Conservation (phyloP, 208 protist genomes). For the Trypanosoma platydactyli region DNA sequence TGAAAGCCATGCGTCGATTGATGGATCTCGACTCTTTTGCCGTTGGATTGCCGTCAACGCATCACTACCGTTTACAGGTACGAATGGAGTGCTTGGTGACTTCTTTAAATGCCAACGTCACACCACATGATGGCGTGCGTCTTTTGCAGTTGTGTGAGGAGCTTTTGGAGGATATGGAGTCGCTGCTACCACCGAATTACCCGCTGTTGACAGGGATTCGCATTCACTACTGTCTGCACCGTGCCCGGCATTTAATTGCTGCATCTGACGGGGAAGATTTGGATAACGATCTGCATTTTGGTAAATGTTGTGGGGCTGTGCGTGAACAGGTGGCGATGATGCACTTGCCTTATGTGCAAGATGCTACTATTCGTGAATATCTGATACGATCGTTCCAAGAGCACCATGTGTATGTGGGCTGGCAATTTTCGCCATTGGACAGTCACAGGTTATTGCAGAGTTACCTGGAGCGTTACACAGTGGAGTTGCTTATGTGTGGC, state of each 20-base stretch:
- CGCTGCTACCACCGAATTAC: slow-evolving; percentile 50
- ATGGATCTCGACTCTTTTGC: slow-evolving; percentile 45
- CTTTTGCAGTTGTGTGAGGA: slow-evolving; percentile 47
- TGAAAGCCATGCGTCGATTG: slow-evolving; percentile 39
- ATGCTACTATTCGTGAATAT: slow-evolving; percentile 55
- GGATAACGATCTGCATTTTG: slow-evolving; percentile 15
- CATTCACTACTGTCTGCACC: slow-evolving; percentile 64
- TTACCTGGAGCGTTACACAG: slow-evolving; percentile 51
- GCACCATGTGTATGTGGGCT: slow-evolving; percentile 41
- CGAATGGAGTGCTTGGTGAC: slow-evolving; percentile 53
- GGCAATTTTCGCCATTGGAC: slow-evolving; percentile 15
- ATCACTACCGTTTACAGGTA: slow-evolving; percentile 48
- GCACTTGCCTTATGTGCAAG: slow-evolving; percentile 55
- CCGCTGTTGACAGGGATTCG: slow-evolving; percentile 67
- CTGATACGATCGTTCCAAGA: slow-evolving; percentile 76
- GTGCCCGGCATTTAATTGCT: slow-evolving; percentile 44
- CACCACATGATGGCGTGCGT: slow-evolving; percentile 25
- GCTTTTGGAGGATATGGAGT: slow-evolving; percentile 57
- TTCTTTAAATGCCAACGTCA: slow-evolving; percentile 36
- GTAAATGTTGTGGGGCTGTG: slow-evolving; percentile 68
- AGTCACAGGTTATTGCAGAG: slow-evolving; percentile 35
- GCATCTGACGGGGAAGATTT: slow-evolving; percentile 24
- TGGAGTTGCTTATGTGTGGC: slow-evolving; percentile 61
- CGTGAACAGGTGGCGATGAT: slow-evolving; percentile 51
- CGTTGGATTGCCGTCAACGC: slow-evolving; percentile 44